Evolutionary conservation across 1,284 basidiomycete genomes (phyloP).

Genomic region (Somion occarium): DNA sequence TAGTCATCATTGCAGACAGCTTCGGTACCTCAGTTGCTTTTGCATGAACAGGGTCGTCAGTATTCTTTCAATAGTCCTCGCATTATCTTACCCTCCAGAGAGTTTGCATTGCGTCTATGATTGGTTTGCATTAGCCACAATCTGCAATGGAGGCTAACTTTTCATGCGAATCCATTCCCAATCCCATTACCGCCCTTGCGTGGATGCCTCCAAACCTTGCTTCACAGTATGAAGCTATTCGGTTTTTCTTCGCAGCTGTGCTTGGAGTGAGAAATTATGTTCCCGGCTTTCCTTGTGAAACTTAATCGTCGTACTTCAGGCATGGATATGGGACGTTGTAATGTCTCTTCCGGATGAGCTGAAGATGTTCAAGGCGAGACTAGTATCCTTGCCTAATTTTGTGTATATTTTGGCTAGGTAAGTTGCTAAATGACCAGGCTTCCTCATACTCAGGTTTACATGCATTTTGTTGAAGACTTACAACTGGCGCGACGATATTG

Average conservation of each 20-base stretch:
- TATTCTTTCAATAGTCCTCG: no score
- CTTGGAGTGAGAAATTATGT: conserved; percentile 4
- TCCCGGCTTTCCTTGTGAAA: not conserved
- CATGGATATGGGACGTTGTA: conserved; percentile 3
- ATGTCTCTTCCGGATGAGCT: conserved; percentile 2
- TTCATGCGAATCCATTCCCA: not conserved
- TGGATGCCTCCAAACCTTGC: conserved; percentile 3
- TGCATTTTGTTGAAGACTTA: not conserved
- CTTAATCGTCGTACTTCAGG: not conserved
- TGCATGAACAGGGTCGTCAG: no score
- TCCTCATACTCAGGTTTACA: not conserved
- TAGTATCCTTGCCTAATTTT: not conserved
- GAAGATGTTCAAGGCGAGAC: not conserved
- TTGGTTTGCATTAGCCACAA: no score
- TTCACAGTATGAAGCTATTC: not conserved
- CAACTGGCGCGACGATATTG: not conserved
- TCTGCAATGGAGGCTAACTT: no score
- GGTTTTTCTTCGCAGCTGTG: not conserved
- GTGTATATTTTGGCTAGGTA: not conserved
- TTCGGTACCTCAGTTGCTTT: no score
- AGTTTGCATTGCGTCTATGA: no score
- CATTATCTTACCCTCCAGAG: no score
- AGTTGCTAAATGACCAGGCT: not conserved
- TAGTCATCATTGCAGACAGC: no score
- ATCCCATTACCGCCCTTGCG: conserved; percentile 2